phyloP scores from a whole-genome alignment of 106 monocot genomes.

The Dendrobium officinale region DNA sequence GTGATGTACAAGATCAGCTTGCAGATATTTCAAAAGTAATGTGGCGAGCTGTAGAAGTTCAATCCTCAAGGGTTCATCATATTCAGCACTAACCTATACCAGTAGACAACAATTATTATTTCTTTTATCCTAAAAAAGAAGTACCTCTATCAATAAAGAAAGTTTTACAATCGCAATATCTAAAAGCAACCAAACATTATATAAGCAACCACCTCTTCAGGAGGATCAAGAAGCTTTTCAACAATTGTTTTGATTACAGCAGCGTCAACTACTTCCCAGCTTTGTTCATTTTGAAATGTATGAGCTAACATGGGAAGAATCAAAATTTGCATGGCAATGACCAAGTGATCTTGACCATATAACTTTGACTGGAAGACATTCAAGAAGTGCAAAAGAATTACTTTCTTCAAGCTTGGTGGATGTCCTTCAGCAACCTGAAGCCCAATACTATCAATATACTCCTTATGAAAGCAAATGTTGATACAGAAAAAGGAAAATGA shows the following conservation, averaged over 20 bases:
- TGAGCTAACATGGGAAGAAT: conserved; percentile 97
- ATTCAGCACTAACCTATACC: conserved; percentile 86
- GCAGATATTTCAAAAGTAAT: conserved; percentile 88
- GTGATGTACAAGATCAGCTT: conserved; percentile 89
- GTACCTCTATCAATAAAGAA: not conserved
- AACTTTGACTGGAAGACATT: conserved; percentile 85
- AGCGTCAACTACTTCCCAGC: conserved; percentile 93
- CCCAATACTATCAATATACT: not conserved
- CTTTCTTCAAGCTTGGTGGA: conserved; percentile 81
- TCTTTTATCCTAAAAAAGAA: not conserved
- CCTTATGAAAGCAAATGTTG: too few species aligned
- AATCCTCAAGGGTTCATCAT: conserved; percentile 94
- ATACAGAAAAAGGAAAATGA: not conserved
- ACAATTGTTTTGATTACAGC: conserved; percentile 89
- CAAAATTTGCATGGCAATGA: conserved; percentile 93
- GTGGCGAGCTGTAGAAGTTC: conserved; percentile 97
- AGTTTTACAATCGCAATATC: not conserved
- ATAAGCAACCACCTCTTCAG: conserved; percentile 70
- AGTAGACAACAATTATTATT: conserved; percentile 3
- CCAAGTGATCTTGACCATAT: conserved; percentile 89
- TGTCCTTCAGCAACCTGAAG: conserved; percentile 96
- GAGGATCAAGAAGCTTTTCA: conserved; percentile 97
- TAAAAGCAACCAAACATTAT: not conserved
- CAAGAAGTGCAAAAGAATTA: conserved; percentile 80
- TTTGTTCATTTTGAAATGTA: conserved; percentile 87